Evolutionary conservation across 441 rosid genomes (phyloP).

Genomic region (Raphanus hybrid): DNA sequence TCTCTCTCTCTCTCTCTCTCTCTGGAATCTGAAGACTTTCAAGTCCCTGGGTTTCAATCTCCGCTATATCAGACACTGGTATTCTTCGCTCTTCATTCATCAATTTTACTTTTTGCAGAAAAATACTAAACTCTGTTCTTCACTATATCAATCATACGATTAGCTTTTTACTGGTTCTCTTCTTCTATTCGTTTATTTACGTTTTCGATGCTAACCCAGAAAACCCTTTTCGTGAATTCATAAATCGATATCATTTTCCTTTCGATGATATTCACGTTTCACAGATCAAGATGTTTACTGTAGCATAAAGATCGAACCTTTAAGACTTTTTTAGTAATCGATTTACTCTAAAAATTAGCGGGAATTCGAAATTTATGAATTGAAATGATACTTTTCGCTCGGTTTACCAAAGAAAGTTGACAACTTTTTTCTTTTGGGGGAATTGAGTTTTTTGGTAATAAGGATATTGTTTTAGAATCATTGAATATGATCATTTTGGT

Average conservation of each 20-base stretch:
- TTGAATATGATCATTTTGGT: neutral
- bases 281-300: neutral
- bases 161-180: no score
- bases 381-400: neutral
- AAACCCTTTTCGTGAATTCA: slow-evolving; percentile 18
- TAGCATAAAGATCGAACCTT: neutral
- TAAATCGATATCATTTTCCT: neutral
- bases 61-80: no score
- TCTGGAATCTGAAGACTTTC: no score
- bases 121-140: no score
- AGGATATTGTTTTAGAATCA: slow-evolving; percentile 11
- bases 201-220: neutral
- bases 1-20: no score
- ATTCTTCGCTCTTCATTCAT: no score
- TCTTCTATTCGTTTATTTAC: neutral
- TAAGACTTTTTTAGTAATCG: neutral
- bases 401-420: slow-evolving; percentile 9
- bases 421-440: neutral
- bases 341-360: neutral
- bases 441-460: slow-evolving; percentile 8
- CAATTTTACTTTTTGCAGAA: no score
- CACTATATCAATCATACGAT: no score
- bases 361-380: neutral
- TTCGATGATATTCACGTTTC: slow-evolving; percentile 8
- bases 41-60: no score